Evolutionary conservation across 805 yeast genomes (phyloP).

Genomic region (Barnettozyma pratensis): DNA sequence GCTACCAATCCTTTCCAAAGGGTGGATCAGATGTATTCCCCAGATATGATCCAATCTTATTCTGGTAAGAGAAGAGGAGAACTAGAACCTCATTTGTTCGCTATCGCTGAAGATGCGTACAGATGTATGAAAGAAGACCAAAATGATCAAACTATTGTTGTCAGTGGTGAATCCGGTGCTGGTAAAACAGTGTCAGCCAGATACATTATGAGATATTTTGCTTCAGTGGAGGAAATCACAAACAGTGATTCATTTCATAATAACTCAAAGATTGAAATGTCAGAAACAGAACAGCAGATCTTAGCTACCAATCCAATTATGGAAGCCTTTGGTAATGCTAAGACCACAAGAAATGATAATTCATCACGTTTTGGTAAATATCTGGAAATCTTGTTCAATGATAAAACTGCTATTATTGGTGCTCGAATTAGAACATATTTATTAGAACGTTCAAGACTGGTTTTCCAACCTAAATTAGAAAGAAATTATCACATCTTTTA

Average conservation of each 20-base stretch:
- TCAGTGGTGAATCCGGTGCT: slow-evolving; percentile 97
- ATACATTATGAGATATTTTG: slow-evolving; percentile 95
- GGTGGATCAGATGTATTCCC: slow-evolving; percentile 85
- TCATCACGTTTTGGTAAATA: slow-evolving; percentile 98
- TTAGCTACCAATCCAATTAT: slow-evolving; percentile 95
- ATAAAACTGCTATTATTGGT: slow-evolving; percentile 75
- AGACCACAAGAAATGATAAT: slow-evolving; percentile 94
- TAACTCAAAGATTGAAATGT: slow-evolving; percentile 54
- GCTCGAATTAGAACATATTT: slow-evolving; percentile 91
- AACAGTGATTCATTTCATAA: slow-evolving; percentile 35
- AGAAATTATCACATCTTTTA: slow-evolving; percentile 94
- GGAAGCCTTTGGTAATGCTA: slow-evolving; percentile 98
- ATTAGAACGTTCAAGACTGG: slow-evolving; percentile 89
- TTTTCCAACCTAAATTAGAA: slow-evolving; percentile 86
- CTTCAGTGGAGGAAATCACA: slow-evolving; percentile 69
- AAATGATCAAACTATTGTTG: slow-evolving; percentile 91
- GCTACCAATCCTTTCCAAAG: slow-evolving; percentile 95
- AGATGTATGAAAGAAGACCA: slow-evolving; percentile 86
- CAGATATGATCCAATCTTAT: slow-evolving; percentile 90
- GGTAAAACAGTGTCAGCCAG: slow-evolving; percentile 98
- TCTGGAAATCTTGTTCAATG: slow-evolving; percentile 82
- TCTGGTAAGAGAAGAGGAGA: slow-evolving; percentile 93
- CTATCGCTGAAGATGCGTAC: slow-evolving; percentile 97
- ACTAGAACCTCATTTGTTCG: slow-evolving; percentile 93
- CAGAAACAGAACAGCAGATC: slow-evolving; percentile 88